Evolutionary conservation across 1,284 basidiomycete genomes (phyloP).

Genomic region (Ustilago xerochloae): DNA sequence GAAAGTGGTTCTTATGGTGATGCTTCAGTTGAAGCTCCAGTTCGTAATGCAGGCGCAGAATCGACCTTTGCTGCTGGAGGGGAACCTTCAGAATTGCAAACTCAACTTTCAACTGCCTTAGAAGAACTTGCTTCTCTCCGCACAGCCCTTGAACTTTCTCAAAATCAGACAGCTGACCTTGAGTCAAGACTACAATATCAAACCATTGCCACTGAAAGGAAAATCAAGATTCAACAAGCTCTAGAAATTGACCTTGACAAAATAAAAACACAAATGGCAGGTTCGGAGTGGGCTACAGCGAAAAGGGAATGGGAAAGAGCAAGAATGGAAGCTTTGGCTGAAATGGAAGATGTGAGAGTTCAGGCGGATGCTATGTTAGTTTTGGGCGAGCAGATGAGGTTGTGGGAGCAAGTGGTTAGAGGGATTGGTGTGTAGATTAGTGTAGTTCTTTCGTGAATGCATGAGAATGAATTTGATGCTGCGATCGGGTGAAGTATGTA

Average conservation of each 20-base stretch:
- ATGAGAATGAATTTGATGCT: too few species aligned
- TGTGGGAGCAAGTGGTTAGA: conserved; percentile 21
- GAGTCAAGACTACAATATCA: conserved; percentile 5
- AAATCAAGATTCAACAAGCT: neutral
- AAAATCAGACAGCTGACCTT: conserved; percentile 2
- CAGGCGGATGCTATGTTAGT: conserved; percentile 31
- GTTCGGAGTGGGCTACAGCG: conserved; percentile 17
- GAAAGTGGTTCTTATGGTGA: too few species aligned
- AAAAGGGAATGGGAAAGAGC: conserved; percentile 9
- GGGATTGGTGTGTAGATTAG: neutral
- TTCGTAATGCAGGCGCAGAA: too few species aligned
- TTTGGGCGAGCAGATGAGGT: conserved; percentile 9
- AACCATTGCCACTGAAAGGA: neutral
- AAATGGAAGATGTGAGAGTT: conserved; percentile 32
- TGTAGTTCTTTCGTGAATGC: too few species aligned
- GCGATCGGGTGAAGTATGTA: too few species aligned
- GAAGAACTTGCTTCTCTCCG: conserved; percentile 9
- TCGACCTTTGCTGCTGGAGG: neutral
- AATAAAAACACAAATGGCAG: conserved; percentile 12
- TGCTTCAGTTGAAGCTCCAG: too few species aligned
- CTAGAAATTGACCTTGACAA: conserved; percentile 6
- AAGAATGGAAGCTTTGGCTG: conserved; percentile 20
- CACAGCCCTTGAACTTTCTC: conserved; percentile 4
- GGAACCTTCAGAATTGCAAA: neutral
- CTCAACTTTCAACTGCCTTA: conserved; percentile 5